Conservation (phyloP, 495 filamentous ascomycete genomes). For the Trichocladium uniseriatum region DNA sequence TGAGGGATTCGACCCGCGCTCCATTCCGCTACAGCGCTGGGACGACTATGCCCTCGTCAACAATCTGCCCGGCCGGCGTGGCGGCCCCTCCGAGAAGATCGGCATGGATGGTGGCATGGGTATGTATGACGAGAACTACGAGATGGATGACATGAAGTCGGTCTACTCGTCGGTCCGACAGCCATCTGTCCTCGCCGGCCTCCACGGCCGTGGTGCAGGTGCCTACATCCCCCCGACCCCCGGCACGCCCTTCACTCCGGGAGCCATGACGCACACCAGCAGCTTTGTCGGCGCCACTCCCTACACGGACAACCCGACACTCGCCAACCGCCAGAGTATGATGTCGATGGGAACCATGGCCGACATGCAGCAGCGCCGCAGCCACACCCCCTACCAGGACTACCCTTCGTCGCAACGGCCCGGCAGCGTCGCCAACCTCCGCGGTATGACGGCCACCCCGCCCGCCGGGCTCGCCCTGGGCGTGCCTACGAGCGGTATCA, state of each 20-base stretch:
- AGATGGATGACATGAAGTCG: slow-evolving; percentile 97
- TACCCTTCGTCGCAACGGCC: slow-evolving; percentile 20
- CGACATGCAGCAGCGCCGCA: slow-evolving; percentile 31
- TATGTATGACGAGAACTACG: slow-evolving; percentile 63
- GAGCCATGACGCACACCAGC: slow-evolving; percentile 35
- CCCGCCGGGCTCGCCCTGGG: slow-evolving; percentile 27
- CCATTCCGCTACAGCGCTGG: slow-evolving; percentile 91
- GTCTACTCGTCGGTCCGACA: slow-evolving; percentile 93
- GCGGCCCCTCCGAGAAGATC: slow-evolving; percentile 59
- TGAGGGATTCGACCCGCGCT: slow-evolving; percentile 79
- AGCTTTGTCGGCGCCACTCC: slow-evolving; percentile 26
- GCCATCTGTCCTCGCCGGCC: slow-evolving; percentile 82
- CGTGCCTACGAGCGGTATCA: slow-evolving; percentile 25
- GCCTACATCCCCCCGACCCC: slow-evolving; percentile 76
- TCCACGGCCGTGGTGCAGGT: slow-evolving; percentile 52
- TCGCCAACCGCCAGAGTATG: slow-evolving; percentile 40
- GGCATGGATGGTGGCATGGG: slow-evolving; percentile 30
- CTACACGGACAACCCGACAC: slow-evolving; percentile 30
- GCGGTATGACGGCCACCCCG: slow-evolving; percentile 36
- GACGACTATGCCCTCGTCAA: slow-evolving; percentile 93
- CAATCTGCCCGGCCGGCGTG: slow-evolving; percentile 84
- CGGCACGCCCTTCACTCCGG: slow-evolving; percentile 47
- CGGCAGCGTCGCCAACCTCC: slow-evolving; percentile 24
- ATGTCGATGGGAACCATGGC: slow-evolving; percentile 41
- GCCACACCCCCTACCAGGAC: slow-evolving; percentile 42